These are phyloP conservation scores for Gaultheria prostrata DNA, from an alignment of 148 eudicot genomes.

Conservation along the genomic window DNA sequence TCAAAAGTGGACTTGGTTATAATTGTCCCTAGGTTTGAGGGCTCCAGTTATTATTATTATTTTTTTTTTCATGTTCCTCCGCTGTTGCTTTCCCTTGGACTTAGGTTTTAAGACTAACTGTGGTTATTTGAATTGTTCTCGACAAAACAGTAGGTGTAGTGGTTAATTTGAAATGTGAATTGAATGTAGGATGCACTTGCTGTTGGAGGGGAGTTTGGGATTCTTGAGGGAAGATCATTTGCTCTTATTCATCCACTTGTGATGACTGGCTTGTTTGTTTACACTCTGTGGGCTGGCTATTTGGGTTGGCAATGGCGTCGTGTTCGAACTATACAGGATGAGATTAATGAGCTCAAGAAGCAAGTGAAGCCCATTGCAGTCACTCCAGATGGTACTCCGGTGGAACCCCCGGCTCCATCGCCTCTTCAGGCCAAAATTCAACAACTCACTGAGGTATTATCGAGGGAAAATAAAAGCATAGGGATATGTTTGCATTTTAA, in stretches of 20 bases:
- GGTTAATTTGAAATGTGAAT: not conserved
- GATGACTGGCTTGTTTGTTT: conserved; percentile 71
- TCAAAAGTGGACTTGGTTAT: too few relatives aligned
- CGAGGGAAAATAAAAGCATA: not conserved
- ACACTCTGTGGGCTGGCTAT: conserved; percentile 88
- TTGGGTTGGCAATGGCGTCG: conserved; percentile 98
- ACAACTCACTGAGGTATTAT: conserved; percentile 71
- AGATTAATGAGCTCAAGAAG: conserved; percentile 84
- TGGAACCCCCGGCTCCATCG: conserved; percentile 45
- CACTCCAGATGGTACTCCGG: conserved; percentile 63
- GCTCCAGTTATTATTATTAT: too few relatives aligned
- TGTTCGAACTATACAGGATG: conserved; percentile 70
- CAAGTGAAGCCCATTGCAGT: conserved; percentile 81
- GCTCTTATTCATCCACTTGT: conserved; percentile 77
- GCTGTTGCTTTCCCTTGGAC: not conserved
- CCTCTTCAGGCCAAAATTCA: conserved; percentile 68
- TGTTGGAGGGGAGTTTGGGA: conserved; percentile 76
- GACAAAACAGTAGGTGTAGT: not conserved
- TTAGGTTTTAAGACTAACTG: not conserved
- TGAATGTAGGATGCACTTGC: conserved; percentile 77
- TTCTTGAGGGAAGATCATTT: conserved; percentile 79
- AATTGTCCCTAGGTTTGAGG: not conserved
- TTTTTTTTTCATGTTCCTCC: not conserved
- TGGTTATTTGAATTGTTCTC: not conserved
- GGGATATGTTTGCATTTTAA: not conserved